These are phyloP conservation scores for Neopestalotiopsis sp. DNA, from an alignment of 2,329 filamentous ascomycete species.

Conservation along the genomic window DNA sequence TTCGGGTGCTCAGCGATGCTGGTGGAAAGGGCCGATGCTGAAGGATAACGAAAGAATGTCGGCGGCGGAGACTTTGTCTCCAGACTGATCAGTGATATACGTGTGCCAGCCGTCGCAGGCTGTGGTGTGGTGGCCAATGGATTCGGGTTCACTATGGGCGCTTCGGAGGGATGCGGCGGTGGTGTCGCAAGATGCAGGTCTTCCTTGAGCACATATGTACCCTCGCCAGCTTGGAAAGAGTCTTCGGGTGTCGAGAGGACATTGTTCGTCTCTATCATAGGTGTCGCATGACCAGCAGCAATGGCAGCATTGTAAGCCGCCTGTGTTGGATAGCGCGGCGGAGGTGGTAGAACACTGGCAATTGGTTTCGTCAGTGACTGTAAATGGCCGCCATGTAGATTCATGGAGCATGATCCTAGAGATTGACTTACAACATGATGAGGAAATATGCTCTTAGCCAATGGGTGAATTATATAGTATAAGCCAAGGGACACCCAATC, in stretches of 20 bases:
- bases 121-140: slow-evolving; percentile 85
- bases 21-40: slow-evolving; percentile 54
- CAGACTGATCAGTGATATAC: slow-evolving; percentile 77
- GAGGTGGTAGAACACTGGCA: slow-evolving; percentile 81
- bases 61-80: slow-evolving; percentile 64
- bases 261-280: slow-evolving; percentile 94
- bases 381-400: neutral
- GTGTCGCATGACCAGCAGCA: slow-evolving; percentile 69
- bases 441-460: neutral
- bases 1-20: slow-evolving; percentile 68
- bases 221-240: slow-evolving; percentile 93
- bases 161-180: slow-evolving; percentile 93
- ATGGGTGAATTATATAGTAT: neutral
- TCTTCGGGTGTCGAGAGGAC: slow-evolving; percentile 83
- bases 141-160: slow-evolving; percentile 85
- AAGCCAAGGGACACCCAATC: neutral
- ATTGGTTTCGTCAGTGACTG: slow-evolving; percentile 12
- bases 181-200: slow-evolving; percentile 92
- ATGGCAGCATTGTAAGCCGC: slow-evolving; percentile 76
- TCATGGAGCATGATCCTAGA: neutral
- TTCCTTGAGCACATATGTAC: slow-evolving; percentile 88
- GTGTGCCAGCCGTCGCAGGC: slow-evolving; percentile 85
- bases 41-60: slow-evolving; percentile 59
- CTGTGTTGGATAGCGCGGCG: slow-evolving; percentile 80
- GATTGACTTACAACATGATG: slow-evolving; percentile 21